phyloP scores from a whole-genome alignment of 345 rosid species.

The Anacardium occidentale region DNA sequence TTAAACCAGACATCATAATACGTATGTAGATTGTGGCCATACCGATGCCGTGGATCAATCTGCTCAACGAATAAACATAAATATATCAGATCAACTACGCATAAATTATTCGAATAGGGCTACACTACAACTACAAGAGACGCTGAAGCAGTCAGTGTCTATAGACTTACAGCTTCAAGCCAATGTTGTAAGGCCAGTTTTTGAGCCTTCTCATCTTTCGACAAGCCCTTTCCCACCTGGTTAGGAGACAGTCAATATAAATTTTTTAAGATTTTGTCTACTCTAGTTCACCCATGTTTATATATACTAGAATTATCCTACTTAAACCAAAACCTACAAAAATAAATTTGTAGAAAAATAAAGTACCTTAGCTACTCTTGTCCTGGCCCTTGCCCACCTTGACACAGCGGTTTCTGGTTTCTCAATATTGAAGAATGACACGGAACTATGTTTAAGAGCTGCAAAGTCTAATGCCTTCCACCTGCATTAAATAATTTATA shows the following conservation, averaged over 20 bases:
- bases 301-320: too few relatives aligned
- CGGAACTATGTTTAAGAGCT: slow-evolving; percentile 54
- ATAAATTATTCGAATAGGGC: too few relatives aligned
- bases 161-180: slow-evolving; percentile 88
- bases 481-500: slow-evolving; percentile 35
- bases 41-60: slow-evolving; percentile 73
- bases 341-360: too few relatives aligned
- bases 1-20: slow-evolving; percentile 61
- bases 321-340: too few relatives aligned
- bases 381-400: slow-evolving; percentile 91
- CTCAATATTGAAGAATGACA: slow-evolving; percentile 55
- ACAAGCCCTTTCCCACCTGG: slow-evolving; percentile 76
- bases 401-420: slow-evolving; percentile 81
- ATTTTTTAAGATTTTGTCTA: too few relatives aligned
- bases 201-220: slow-evolving; percentile 84
- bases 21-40: slow-evolving; percentile 66
- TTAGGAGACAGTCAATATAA: too few relatives aligned
- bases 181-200: slow-evolving; percentile 87
- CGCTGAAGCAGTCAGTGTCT: neutral
- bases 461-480: slow-evolving; percentile 93
- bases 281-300: too few relatives aligned
- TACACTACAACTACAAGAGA: too few relatives aligned
- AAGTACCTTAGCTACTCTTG: slow-evolving; percentile 72
- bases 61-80: slow-evolving; percentile 14
- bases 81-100: too few relatives aligned